Percentiles rank a stretch among this genome's conserved stretches.
These are phyloP conservation scores for Claviceps fusiformis DNA, from an alignment of 2,329 filamentous ascomycete species.

Conservation along the genomic window DNA sequence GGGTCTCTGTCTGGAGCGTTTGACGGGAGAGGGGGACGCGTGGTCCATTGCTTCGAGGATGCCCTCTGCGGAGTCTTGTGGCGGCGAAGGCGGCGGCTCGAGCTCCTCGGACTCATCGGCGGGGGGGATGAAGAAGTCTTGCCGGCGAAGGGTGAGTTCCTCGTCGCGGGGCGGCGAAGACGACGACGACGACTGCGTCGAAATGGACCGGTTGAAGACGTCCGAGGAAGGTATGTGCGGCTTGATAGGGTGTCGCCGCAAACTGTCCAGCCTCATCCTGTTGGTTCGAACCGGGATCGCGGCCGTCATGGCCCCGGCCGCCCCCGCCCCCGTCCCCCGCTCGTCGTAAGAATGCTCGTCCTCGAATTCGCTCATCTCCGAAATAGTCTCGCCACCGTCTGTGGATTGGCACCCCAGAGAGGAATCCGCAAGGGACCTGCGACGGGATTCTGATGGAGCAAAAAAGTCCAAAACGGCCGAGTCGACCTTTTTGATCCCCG, in stretches of 20 bases:
- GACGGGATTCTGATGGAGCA: not conserved
- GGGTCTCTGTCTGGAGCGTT: constrained; percentile 33
- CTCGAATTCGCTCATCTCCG: constrained; percentile 41
- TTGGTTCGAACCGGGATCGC: constrained; percentile 14
- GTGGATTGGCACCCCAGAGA: constrained; percentile 6
- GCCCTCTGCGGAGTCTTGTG: constrained; percentile 39
- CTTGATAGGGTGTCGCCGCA: constrained; percentile 13
- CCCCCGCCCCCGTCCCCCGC: too few species aligned
- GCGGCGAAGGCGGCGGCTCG: constrained; percentile 21
- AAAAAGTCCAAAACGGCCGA: constrained; percentile 9
- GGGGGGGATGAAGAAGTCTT: not conserved
- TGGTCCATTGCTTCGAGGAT: constrained; percentile 42
- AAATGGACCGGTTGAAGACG: constrained; percentile 6
- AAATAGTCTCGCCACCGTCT: constrained; percentile 17
- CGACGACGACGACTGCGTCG: not conserved
- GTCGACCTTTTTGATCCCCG: constrained; percentile 12
- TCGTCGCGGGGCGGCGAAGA: not conserved
- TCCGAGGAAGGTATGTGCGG: constrained; percentile 15
- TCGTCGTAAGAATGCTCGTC: constrained; percentile 22
- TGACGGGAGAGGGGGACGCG: constrained; percentile 43
- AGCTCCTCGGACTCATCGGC: constrained; percentile 1
- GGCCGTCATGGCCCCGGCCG: constrained; percentile 5
- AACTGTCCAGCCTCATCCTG: constrained; percentile 10
- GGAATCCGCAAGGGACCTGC: not conserved
- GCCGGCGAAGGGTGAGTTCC: not conserved